Conservation (phyloP, 352 stramenopile genomes). For the Pythium phragmitis region DNA sequence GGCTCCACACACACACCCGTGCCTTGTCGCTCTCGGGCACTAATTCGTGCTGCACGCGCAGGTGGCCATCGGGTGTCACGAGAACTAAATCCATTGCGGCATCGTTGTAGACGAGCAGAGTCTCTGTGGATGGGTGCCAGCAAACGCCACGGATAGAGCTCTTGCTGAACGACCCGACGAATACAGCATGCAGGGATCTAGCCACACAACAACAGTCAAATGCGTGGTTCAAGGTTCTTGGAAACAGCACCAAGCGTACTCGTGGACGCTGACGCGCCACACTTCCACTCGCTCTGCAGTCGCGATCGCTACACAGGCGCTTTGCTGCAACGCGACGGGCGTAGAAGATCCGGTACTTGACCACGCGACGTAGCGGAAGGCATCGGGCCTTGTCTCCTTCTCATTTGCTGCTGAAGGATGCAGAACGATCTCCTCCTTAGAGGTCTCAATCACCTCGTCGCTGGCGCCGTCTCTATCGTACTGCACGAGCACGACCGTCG, state of each 20-base stretch:
- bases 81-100: constrained; percentile 31
- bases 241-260: constrained; percentile 6
- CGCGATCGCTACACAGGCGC: constrained; percentile 11
- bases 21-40: constrained; percentile 15
- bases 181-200: constrained; percentile 5
- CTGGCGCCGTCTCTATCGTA: constrained; percentile 13
- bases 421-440: constrained; percentile 20
- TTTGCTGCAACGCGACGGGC: background rate
- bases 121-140: constrained; percentile 37
- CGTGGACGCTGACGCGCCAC: constrained; percentile 6
- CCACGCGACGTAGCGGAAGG: constrained; percentile 19
- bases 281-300: constrained; percentile 17
- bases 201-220: background rate
- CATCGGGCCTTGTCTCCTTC: constrained; percentile 7
- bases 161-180: constrained; percentile 13
- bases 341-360: background rate
- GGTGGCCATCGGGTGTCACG: constrained; percentile 7
- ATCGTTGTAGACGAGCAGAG: constrained; percentile 29
- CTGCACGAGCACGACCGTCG: constrained; percentile 37
- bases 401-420: constrained; percentile 3
- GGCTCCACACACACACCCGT: constrained; percentile 42
- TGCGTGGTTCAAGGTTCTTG: background rate
- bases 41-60: background rate
- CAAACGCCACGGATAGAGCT: constrained; percentile 28
- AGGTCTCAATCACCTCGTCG: constrained; percentile 25